Base-by-base conservation (phyloP, 805 yeast genomes). In the Zygotorulaspora chibaensis region DNA sequence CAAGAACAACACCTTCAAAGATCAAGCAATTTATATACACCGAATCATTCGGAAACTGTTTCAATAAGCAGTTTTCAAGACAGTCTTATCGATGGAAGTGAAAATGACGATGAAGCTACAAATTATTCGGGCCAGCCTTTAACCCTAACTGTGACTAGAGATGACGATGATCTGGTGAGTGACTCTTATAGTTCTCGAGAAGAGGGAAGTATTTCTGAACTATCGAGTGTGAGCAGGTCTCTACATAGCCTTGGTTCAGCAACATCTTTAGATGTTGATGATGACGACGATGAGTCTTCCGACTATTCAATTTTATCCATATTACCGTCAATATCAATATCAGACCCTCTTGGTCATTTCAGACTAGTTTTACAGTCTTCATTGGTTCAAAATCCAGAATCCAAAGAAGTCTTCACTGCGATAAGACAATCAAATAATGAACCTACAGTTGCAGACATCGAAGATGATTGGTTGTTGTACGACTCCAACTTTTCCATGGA, bases 381-480 rank as follows among this genome's bases (percentile, higher is more conserved):
- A n/a, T 42, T 66, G 25, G 49, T 65, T n/a, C 48, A 56, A 6
- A 53, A 61, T 42, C 55, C 60, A 7, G 53, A 40, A 2, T 52
- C 60, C 2, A 52, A 52, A n/a, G 61, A 59, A 37, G 49, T 59
- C 15, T 53, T 47, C 29, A 65, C 69, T 1, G 68, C 67, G 1
- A 61, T 65, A 2, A 59, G 67, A 39, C 67, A 65, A 42, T 54
- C 58, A 7, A 52, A 54, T 30, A 58, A 56, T 38, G 57, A 55
- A 29, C 59, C 61, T 1, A 52, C 55, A 16, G 55, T 48, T 8
- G 67, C 68, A 3, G 55, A 59, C 48, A 56, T 65, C 31, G 60
- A 61, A 12, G 73, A 70, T 39, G 73, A 70, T 37, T 71, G 75
- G 75, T 50, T 70, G 11, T 48, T 70, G 4, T 71, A 70, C 43